phyloP scores from a whole-genome alignment of 257 asterid species.

The Salvia hispanica region DNA sequence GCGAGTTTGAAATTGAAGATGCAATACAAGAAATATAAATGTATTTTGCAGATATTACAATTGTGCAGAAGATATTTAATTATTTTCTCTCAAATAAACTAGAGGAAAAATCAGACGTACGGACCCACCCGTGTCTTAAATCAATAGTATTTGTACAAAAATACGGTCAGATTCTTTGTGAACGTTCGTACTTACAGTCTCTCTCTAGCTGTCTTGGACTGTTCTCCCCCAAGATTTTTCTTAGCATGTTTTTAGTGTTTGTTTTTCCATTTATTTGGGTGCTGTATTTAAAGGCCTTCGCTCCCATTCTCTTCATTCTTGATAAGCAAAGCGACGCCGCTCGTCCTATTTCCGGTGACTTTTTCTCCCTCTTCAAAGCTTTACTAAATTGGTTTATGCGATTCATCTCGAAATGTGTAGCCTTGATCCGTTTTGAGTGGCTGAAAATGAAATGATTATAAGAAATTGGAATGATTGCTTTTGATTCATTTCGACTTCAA shows the following conservation, averaged over 20 bases:
- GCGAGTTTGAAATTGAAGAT: too few species aligned
- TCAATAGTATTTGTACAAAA: too few species aligned
- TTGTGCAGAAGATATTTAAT: too few species aligned
- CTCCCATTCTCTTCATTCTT: constrained; percentile 28
- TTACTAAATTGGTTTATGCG: neutral
- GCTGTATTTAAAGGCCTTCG: constrained; percentile 29
- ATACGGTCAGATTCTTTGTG: too few species aligned
- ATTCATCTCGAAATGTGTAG: constrained; percentile 40
- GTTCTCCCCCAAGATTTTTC: constrained; percentile 20
- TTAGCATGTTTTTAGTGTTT: neutral
- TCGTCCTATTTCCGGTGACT: constrained; percentile 31
- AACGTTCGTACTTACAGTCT: too few species aligned
- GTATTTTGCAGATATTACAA: too few species aligned
- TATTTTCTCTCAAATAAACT: too few species aligned
- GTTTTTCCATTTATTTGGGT: neutral
- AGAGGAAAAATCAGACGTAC: too few species aligned
- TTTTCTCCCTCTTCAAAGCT: neutral
- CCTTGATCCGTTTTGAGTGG: constrained; percentile 60
- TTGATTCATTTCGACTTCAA: constrained; percentile 22
- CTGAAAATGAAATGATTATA: constrained; percentile 33
- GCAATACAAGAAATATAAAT: too few species aligned
- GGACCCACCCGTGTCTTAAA: too few species aligned
- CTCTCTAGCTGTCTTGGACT: neutral
- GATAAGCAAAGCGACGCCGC: constrained; percentile 56
- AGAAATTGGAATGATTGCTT: neutral